Evolutionary conservation across 306 rosid genomes (phyloP), one percentile per base, ranked within the genome.

Genomic region (Nissolia schottii): DNA sequence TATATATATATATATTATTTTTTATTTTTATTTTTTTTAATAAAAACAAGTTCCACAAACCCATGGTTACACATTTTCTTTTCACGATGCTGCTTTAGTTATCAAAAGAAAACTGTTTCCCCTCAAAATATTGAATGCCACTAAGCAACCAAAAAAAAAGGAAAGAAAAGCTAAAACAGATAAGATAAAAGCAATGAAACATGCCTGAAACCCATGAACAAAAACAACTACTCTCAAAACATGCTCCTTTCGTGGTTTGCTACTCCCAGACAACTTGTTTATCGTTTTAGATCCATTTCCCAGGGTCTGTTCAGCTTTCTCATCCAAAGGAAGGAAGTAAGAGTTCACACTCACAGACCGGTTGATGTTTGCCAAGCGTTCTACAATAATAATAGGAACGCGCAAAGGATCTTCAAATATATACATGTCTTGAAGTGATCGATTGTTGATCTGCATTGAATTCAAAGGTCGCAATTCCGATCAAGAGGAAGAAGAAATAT

Each of bases 201-300:
- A 84, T 82, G 83, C 98, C 98, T 90, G 96, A 84, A 93, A 93
- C n/a, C 97, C 96, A 73, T 93, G 98, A 68, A 90, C 98, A 63
- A 93, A 93, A 73, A 90, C 87, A 40, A 85, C 98, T 76, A 87
- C 80, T 82, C 87, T 93, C 76, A 93, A 80, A 76, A 87, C 79
- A 15, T 87, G 88, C 43, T 81, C 84, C 50, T 76, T 80, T 72
- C 53, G 81, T 62, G 75, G 75, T 45, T 45, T 58, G 76, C 60
- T 45, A 55, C 51, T 58, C 74, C 77, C 73, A 35, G 87, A 34
- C 53, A 70, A 77, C 76, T 83, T 88, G 75, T 73, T 70, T 64
- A 45, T 38, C 45, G 55, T 51, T 80, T 76, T 79, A 28, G 87
- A 53, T 76, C 83, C 91, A 82, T 49, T 76, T 70, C 73, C 88